Base-by-base conservation (phyloP, 2,329 filamentous ascomycete genomes). In the Xylaria sp. region DNA sequence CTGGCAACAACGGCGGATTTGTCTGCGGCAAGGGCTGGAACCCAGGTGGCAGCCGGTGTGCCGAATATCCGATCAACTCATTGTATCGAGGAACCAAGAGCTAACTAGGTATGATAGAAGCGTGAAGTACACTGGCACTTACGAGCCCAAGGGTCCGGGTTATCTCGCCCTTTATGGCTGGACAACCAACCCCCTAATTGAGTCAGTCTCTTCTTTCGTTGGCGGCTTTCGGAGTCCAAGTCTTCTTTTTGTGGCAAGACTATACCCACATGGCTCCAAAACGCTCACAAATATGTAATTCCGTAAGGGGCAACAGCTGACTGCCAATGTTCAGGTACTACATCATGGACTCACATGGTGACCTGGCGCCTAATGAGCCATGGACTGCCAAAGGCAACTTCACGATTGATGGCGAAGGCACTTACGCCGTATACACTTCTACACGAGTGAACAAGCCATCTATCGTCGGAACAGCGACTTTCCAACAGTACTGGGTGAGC, bases 1-100 rank as follows among this genome's bases (percentile, higher is more conserved):
- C 73, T 56, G 80, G 81, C 57, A 80, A 81, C 70, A 79, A 81
- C 68, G 85, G 85, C 43, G 85, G 87, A 73, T 86, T 88, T 55
- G 86, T 88, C 20, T 85, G 81, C 69, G 87, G 87, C 34, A 89
- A 89, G 74, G 87, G 87, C 23, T 89, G 87, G 87, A 83, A 81
- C 65, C 81, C 84, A 15, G 86, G 86, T 53, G 81, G 79, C 60
- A 78, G 79, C 13, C 80, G 84, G 85, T 87, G 48, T 46, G 64
- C 65, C 23, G 8, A 12, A n/a, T 28, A 30, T 6, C 28, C 10
- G 2, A 39, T 5, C 18, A 32, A 18, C 9, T 28, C 13, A 50
- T 34, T 12, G 12, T 60, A 6, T 52, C 50, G 18, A 46, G 18
- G n/a, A 3, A 13, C 9, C 1, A 15, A 45, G 52, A 32, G 12